These are phyloP conservation scores for Claviceps sp. DNA, from an alignment of 2,329 filamentous ascomycete species.

Conservation along the genomic window DNA sequence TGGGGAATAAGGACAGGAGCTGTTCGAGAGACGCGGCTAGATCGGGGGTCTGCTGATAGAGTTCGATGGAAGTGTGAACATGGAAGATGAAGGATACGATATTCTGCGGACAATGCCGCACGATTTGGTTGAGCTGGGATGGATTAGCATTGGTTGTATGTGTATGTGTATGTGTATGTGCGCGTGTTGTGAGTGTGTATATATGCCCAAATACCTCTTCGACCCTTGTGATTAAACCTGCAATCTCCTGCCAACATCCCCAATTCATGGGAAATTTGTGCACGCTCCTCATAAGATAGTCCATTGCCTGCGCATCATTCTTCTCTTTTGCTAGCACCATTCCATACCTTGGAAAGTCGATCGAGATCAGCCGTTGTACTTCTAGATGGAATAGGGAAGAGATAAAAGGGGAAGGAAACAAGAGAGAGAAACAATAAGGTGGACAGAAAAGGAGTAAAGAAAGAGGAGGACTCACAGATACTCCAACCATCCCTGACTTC, in stretches of 20 bases:
- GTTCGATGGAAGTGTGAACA: slow-evolving; percentile 76
- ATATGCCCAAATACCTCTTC: slow-evolving; percentile 51
- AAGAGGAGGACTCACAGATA: slow-evolving; percentile 42
- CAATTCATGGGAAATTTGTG: slow-evolving; percentile 90
- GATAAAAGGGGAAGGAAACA: neutral
- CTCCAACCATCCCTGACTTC: slow-evolving; percentile 85
- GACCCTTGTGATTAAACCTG: slow-evolving; percentile 60
- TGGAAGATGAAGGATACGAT: slow-evolving; percentile 93
- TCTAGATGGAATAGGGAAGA: neutral
- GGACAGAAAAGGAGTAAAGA: neutral
- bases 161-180: neutral
- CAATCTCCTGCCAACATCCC: slow-evolving; percentile 92
- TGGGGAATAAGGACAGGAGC: slow-evolving; percentile 73
- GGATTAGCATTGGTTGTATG: neutral
- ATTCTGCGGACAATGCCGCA: slow-evolving; percentile 67
- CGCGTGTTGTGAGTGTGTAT: neutral
- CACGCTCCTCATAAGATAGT: slow-evolving; percentile 78
- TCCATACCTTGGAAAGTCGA: slow-evolving; percentile 47
- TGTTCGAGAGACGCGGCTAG: slow-evolving; percentile 65
- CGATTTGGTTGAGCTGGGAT: slow-evolving; percentile 54
- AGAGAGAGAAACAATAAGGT: neutral
- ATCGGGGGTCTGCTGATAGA: slow-evolving; percentile 71
- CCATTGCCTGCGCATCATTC: slow-evolving; percentile 72
- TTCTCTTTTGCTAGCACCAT: slow-evolving; percentile 83
- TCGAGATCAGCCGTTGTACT: neutral